Conservation (phyloP, 1,284 basidiomycete genomes). For the Earliella scabrosa region DNA sequence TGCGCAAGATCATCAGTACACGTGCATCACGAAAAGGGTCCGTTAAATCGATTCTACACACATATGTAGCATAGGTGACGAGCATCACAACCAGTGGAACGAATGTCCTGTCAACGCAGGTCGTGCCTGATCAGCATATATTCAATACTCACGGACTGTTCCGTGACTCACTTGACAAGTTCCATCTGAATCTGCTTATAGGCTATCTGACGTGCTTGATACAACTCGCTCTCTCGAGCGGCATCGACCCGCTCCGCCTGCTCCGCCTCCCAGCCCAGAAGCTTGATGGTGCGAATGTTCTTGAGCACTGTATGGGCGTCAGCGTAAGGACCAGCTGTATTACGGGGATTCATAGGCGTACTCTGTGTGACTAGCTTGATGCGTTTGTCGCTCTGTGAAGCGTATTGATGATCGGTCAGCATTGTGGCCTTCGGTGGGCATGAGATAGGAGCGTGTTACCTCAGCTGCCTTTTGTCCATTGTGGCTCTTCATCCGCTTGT, state of each 20-base stretch:
- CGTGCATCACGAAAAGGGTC: background rate
- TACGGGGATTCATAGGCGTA: too few relatives aligned
- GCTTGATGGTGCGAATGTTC: slow-evolving; percentile 11
- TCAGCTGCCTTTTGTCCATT: background rate
- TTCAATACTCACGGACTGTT: background rate
- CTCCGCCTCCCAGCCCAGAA: slow-evolving; percentile 8
- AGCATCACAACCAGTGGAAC: slow-evolving; percentile 72
- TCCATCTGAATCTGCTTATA: slow-evolving; percentile 9
- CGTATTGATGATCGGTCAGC: too few relatives aligned
- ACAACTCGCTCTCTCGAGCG: slow-evolving; percentile 1
- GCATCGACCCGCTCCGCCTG: background rate
- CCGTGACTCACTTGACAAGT: slow-evolving; percentile 2
- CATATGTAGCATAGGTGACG: slow-evolving; percentile 66
- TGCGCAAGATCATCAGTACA: background rate
- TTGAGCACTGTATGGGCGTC: slow-evolving; percentile 3
- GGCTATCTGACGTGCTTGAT: slow-evolving; percentile 4
- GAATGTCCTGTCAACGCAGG: background rate
- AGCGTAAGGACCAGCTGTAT: too few relatives aligned
- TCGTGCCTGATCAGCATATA: background rate
- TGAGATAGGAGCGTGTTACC: background rate
- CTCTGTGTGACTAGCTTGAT: slow-evolving; percentile 5
- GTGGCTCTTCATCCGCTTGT: background rate
- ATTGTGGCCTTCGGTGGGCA: too few relatives aligned
- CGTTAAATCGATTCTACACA: slow-evolving; percentile 19
- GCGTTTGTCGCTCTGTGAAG: slow-evolving; percentile 7